Conservation (phyloP, 2,329 filamentous ascomycete genomes). For the Aspergillus transmontanensis region DNA sequence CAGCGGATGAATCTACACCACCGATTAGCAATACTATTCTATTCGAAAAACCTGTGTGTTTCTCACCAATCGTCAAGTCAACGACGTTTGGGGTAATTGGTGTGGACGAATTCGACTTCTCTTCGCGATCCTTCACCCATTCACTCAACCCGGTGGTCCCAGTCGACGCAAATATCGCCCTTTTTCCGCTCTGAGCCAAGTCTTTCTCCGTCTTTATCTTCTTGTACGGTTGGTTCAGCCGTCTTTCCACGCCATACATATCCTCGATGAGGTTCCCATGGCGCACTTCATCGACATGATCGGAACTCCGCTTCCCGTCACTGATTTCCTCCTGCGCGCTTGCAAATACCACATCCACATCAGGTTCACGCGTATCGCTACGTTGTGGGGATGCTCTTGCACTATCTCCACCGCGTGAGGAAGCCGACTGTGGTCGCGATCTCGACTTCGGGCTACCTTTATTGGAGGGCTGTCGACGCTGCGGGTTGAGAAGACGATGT, state of each 20-base stretch:
- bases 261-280: slow-evolving; percentile 64
- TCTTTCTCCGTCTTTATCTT: slow-evolving; percentile 60
- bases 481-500: slow-evolving; percentile 25
- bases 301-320: slow-evolving; percentile 33
- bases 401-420: slow-evolving; percentile 15
- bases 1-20: slow-evolving; percentile 20
- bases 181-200: slow-evolving; percentile 47
- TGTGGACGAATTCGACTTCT: slow-evolving; percentile 33
- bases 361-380: slow-evolving; percentile 14
- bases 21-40: slow-evolving; percentile 21
- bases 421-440: slow-evolving; percentile 17
- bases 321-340: slow-evolving; percentile 27
- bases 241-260: slow-evolving; percentile 73
- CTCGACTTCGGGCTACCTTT: slow-evolving; percentile 17
- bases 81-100: slow-evolving; percentile 57
- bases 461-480: slow-evolving; percentile 15
- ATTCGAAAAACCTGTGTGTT: background rate
- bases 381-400: slow-evolving; percentile 15
- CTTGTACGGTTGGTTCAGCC: slow-evolving; percentile 64
- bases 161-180: slow-evolving; percentile 48
- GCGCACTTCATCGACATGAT: slow-evolving; percentile 32
- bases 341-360: slow-evolving; percentile 34
- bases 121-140: slow-evolving; percentile 66
- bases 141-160: slow-evolving; percentile 63
- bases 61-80: slow-evolving; percentile 46